Evolutionary conservation across 2,329 filamentous ascomycete species (phyloP).

Genomic region (Aspergillus puulaauensis): DNA sequence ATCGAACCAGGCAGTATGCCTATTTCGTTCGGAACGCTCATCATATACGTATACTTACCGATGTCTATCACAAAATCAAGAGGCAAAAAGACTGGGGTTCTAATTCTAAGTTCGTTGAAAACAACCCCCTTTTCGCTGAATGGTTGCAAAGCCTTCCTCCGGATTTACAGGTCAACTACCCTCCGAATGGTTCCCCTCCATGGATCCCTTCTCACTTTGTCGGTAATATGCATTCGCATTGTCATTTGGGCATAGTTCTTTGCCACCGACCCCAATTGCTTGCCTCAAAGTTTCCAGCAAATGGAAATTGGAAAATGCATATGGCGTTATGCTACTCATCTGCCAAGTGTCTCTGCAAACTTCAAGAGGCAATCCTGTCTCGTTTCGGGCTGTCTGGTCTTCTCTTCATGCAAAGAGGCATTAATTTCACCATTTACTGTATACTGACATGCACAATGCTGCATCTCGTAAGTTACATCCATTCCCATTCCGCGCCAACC

Average conservation of each 20-base stretch:
- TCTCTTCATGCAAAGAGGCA: constrained; percentile 87
- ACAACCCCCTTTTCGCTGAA: constrained; percentile 72
- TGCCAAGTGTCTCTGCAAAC: constrained; percentile 78
- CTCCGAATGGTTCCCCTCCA: constrained; percentile 73
- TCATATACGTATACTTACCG: constrained; percentile 75
- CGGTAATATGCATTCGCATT: constrained; percentile 86
- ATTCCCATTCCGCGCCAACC: not conserved
- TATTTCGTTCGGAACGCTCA: constrained; percentile 76
- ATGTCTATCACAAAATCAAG: constrained; percentile 70
- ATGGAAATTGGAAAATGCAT: constrained; percentile 81
- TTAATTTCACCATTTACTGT: constrained; percentile 93
- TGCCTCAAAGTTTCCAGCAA: constrained; percentile 67
- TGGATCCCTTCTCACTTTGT: constrained; percentile 85
- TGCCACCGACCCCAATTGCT: constrained; percentile 83
- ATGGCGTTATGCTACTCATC: constrained; percentile 84
- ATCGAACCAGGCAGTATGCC: constrained; percentile 78
- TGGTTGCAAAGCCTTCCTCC: constrained; percentile 76
- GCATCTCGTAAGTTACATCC: constrained; percentile 70
- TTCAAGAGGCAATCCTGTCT: constrained; percentile 80
- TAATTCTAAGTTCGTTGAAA: constrained; percentile 76
- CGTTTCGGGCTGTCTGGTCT: constrained; percentile 77
- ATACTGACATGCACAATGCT: constrained; percentile 89
- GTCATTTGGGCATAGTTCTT: constrained; percentile 80
- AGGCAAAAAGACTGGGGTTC: constrained; percentile 81
- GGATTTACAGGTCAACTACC: constrained; percentile 76